Evolutionary conservation across 192 early-diverging fungal genomes (phyloP), one percentile per base, ranked within the genome.

Genomic region (Ambispora gerdemannii): DNA sequence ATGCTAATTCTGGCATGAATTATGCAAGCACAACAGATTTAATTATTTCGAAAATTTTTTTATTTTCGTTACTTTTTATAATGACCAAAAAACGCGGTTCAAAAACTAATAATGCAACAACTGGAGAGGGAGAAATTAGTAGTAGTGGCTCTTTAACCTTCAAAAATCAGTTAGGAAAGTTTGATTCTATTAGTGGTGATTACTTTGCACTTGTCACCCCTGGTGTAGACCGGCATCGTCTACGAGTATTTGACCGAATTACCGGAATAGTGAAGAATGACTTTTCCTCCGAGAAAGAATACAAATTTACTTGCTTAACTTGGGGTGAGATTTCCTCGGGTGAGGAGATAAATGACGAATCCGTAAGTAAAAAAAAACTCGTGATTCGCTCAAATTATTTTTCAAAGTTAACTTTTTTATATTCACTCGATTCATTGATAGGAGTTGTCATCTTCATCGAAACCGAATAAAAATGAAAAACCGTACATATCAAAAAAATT

Each of bases 221-320:
- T 24, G 76, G 79, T 72, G 71, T 84, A 63, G 84, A 86, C 80
- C 79, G 77, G 58, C 76, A 81, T 59, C 81, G 81, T 49, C 74
- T 86, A 11, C 78, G 83, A 31, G 73, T 86, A 62, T 86, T 86
- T 49, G 82, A 86, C 28, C 74, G 80, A 22, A 74, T 76, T 66
- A 76, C 76, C 22, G 77, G 81, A 47, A 83, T 72, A 51, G 76
- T 84, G 34, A 86, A 78, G 55, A 78, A 81, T 63, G 80, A 83
- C 63, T 82, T 80, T 47, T 71, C 67, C 70, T 78, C 78, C 22
- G 73, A 78, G 17, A 75, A 80, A 43, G 78, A 81, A 35, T 81
- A 82, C 47, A 81, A 78, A 69, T 83, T 79, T 59, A 83, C 81
- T 15, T 81, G 80, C 36, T 63, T 85, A 68, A 72, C 76, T 58